A percentile compares a stretch with the other conserved stretches of the same genome.
Evolutionary conservation across 257 asterid species (phyloP).

Genomic region (Penstemon newberryi): DNA sequence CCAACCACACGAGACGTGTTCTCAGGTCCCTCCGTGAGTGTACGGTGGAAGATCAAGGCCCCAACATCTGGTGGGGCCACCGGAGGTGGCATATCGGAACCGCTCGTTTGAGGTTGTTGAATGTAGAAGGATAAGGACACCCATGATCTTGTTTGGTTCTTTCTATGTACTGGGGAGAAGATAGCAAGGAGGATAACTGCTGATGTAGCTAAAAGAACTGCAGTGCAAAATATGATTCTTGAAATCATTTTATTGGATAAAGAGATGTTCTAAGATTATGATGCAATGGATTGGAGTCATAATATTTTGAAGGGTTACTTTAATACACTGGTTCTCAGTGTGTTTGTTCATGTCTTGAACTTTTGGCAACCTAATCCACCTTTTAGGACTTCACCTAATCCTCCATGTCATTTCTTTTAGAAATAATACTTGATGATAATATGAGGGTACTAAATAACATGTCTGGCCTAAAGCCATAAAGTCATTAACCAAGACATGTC

Average conservation of each 20-base stretch:
- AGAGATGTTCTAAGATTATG: slow-evolving; percentile 20
- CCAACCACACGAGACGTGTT: slow-evolving; percentile 69
- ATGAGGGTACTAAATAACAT: slow-evolving; percentile 6
- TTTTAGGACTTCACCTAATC: slow-evolving; percentile 35
- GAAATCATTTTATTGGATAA: slow-evolving; percentile 41
- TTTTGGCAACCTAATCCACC: slow-evolving; percentile 67
- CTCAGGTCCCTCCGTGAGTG: slow-evolving; percentile 65
- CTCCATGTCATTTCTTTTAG: slow-evolving; percentile 16
- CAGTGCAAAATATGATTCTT: slow-evolving; percentile 60
- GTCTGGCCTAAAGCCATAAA: not conserved
- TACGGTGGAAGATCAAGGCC: slow-evolving; percentile 68
- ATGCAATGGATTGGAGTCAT: slow-evolving; percentile 23
- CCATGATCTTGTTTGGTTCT: slow-evolving; percentile 24
- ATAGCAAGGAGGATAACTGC: slow-evolving; percentile 67
- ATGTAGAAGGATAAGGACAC: slow-evolving; percentile 61
- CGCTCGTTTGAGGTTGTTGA: slow-evolving; percentile 52
- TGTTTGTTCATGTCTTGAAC: slow-evolving; percentile 31
- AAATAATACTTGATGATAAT: not conserved
- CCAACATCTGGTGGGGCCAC: slow-evolving; percentile 38
- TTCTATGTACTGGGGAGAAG: slow-evolving; percentile 58
- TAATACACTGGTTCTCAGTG: slow-evolving; percentile 41
- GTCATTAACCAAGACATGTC: not conserved
- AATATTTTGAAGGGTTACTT: slow-evolving; percentile 25
- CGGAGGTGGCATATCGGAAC: slow-evolving; percentile 18
- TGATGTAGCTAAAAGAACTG: slow-evolving; percentile 64